These are phyloP conservation scores for Mycena haematopus DNA, from an alignment of 768 basidiomycete genomes.

Conservation along the genomic window DNA sequence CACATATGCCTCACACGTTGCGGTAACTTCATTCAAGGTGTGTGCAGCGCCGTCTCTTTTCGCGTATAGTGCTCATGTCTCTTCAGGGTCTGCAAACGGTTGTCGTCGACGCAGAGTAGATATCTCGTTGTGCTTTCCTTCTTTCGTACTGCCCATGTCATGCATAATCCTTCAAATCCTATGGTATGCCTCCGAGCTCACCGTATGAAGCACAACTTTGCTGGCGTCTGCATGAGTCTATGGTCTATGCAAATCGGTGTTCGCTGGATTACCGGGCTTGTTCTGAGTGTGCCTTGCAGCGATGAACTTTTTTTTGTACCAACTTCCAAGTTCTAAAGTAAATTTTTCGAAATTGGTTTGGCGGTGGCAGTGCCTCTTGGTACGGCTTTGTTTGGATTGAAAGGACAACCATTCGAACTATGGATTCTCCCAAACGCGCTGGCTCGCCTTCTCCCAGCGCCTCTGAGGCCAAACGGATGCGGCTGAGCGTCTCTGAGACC, in stretches of 20 bases:
- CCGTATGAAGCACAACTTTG: too few relatives aligned
- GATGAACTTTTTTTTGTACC: too few relatives aligned
- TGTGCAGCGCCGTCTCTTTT: constrained; percentile 31
- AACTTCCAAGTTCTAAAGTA: too few relatives aligned
- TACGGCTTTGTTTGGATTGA: neutral
- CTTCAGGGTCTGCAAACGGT: constrained; percentile 83
- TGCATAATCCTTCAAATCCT: constrained; percentile 24
- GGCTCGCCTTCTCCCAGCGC: constrained; percentile 59
- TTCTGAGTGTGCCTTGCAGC: too few relatives aligned
- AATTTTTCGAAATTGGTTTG: too few relatives aligned
- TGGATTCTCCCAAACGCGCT: constrained; percentile 73
- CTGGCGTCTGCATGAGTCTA: too few relatives aligned
- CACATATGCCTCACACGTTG: constrained; percentile 87
- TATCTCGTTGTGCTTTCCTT: constrained; percentile 15
- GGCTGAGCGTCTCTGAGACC: constrained; percentile 58
- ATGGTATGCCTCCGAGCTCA: constrained; percentile 20
- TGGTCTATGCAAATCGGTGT: too few relatives aligned
- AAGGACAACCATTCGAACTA: constrained; percentile 29
- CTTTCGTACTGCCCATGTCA: constrained; percentile 22
- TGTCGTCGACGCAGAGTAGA: constrained; percentile 82
- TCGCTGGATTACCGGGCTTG: too few relatives aligned
- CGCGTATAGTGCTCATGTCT: constrained; percentile 8
- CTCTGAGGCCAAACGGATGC: constrained; percentile 64
- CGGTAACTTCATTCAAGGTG: constrained; percentile 86
- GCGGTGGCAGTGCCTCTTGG: neutral